Evolutionary conservation across 306 rosid species (phyloP), one percentile per base, ranked within the genome.

Genomic region (Astragalus membranaceus): DNA sequence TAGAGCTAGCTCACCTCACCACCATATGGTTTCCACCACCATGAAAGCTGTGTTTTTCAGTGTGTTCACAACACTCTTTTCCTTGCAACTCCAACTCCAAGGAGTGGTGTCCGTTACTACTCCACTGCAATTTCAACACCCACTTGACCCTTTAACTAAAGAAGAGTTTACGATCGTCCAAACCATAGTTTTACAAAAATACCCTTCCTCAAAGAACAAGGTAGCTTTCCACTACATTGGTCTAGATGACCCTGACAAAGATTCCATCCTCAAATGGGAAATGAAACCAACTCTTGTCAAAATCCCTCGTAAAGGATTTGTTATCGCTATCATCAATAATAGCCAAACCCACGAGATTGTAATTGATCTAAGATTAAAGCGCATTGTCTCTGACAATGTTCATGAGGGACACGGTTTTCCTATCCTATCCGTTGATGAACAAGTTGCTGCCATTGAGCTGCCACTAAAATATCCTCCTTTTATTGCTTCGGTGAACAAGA

Each of bases 101-200:
- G 58, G 64, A 23, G 72, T 35, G 3, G 4, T 62, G 0, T 69
- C 76, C 0, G 35, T 16, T 6, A 13, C 43, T 1, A 52, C 54
- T 4, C 52, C 48, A 12, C 20, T 48, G 7, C 54, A 3, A 7
- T 16, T 48, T 49, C 53, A 37, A 48, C 82, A 81, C 15, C 85
- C 85, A 17, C 74, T 81, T 1, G 79, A 81, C 61, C 85, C 82
- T 29, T 62, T 77, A 53, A 67, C 76, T 14, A 5, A 61, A 8
- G 2, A 60, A 20, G 82, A 81, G 26, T 54, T 77, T 13, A 5
- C 26, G 0, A 5, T 4, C 0, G 71, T 77, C 41, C 81, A 35
- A 73, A 63, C 70, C 69, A 16, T 48, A 35, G 85, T 81, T 35
- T 74, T 8, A 44, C 36, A 8, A 6, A 77, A 63, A n/a, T 77